Evolutionary conservation across 73 alveolate species (phyloP).

Genomic region (Symbiodinium pilosum): DNA sequence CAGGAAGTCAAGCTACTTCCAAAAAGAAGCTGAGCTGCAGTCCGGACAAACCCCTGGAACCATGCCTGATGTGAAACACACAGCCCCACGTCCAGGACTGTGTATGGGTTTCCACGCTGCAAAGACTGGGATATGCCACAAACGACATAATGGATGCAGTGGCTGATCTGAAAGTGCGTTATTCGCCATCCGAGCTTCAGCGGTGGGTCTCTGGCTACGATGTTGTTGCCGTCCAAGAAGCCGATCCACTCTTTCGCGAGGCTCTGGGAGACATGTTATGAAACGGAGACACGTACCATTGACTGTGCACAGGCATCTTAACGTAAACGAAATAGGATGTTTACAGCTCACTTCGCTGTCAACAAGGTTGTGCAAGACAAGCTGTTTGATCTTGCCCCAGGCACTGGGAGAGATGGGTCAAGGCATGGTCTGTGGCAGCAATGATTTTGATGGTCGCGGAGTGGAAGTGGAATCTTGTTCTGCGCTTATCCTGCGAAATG

Average conservation of each 20-base stretch:
- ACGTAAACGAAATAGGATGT: too few relatives aligned
- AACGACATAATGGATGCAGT: background rate
- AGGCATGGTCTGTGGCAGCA: constrained; percentile 7
- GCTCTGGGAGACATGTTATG: constrained; percentile 34
- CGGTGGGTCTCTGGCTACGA: constrained; percentile 61
- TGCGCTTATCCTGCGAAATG: constrained; percentile 47
- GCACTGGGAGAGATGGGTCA: constrained; percentile 18
- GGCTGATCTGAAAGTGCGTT: constrained; percentile 27
- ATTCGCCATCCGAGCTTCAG: constrained; percentile 60
- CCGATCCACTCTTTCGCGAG: constrained; percentile 38
- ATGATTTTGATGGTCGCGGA: constrained; percentile 74
- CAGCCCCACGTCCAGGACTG: constrained; percentile 46
- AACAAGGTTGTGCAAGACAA: too few relatives aligned
- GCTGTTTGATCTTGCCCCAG: background rate
- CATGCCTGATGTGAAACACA: background rate
- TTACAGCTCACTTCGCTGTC: too few relatives aligned
- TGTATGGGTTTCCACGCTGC: constrained; percentile 40
- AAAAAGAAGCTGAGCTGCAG: constrained; percentile 14
- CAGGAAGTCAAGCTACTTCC: constrained; percentile 76
- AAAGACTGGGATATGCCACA: background rate
- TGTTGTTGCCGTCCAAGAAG: constrained; percentile 78
- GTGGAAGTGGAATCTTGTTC: constrained; percentile 62
- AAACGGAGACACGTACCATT: too few relatives aligned
- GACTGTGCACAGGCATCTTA: too few relatives aligned
- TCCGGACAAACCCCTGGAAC: background rate